Evolutionary conservation across 345 rosid genomes (phyloP).

Genomic region (Nasturtium officinale): DNA sequence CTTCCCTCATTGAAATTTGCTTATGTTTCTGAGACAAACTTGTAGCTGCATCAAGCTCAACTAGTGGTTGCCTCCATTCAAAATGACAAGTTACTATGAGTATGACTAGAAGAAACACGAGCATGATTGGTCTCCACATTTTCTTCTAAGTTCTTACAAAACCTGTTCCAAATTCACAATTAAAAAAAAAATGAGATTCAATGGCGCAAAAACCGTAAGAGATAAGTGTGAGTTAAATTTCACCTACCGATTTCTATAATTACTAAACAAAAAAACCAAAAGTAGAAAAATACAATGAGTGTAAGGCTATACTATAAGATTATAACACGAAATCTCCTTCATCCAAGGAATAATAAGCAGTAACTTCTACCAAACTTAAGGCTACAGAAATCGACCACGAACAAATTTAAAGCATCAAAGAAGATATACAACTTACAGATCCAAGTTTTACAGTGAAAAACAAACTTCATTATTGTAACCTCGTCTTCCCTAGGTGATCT

Average conservation of each 20-base stretch:
- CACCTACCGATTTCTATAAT: background rate
- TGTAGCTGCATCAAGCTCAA: slow-evolving; percentile 63
- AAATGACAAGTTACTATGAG: slow-evolving; percentile 85
- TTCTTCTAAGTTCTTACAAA: slow-evolving; percentile 39
- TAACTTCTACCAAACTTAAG: background rate
- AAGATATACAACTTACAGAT: slow-evolving; percentile 63
- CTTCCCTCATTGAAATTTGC: slow-evolving; percentile 61
- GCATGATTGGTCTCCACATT: slow-evolving; percentile 82
- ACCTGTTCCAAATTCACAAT: slow-evolving; percentile 20
- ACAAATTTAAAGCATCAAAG: too few species aligned
- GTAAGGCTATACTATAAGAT: background rate
- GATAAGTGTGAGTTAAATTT: background rate
- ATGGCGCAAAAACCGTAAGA: background rate
- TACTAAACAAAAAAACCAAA: background rate
- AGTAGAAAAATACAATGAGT: slow-evolving; percentile 1
- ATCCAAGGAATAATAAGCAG: background rate
- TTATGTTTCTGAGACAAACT: slow-evolving; percentile 59
- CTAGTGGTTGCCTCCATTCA: slow-evolving; percentile 90
- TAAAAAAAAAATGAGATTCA: background rate
- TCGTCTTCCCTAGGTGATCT: background rate
- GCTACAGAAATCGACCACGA: background rate
- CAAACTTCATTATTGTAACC: slow-evolving; percentile 47
- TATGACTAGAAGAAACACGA: slow-evolving; percentile 70
- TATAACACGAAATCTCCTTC: slow-evolving; percentile 2
- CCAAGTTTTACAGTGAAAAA: slow-evolving; percentile 32